phyloP scores from a whole-genome alignment of 371 early-diverging fungal genomes.

The Haplosporangium sp. region DNA sequence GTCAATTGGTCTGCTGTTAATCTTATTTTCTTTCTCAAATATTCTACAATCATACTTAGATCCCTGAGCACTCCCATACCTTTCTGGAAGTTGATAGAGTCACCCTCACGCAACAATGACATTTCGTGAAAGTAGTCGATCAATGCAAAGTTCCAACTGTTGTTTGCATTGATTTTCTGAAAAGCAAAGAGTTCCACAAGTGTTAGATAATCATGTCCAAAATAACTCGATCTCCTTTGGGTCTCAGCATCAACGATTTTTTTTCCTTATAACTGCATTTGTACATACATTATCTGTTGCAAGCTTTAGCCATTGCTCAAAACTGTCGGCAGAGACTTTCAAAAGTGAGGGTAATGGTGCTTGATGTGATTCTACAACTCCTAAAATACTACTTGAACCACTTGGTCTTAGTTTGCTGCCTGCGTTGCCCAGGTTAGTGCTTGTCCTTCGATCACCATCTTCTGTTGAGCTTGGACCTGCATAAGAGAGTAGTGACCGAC shows the following conservation, averaged over 20 bases:
- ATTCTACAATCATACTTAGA: background rate
- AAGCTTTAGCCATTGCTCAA: constrained; percentile 98
- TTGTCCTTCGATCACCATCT: constrained; percentile 22
- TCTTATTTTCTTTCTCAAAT: background rate
- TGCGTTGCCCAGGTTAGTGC: constrained; percentile 18
- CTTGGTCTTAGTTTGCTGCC: constrained; percentile 42
- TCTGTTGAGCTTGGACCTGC: constrained; percentile 16
- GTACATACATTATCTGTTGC: constrained; percentile 91
- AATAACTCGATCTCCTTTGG: background rate
- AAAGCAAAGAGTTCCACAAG: too few relatives aligned
- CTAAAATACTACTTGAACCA: constrained; percentile 44
- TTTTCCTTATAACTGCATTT: background rate
- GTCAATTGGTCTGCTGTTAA: background rate
- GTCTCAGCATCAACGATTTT: background rate
- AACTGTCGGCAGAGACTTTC: constrained; percentile 62
- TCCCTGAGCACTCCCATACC: constrained; percentile 9
- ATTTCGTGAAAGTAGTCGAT: constrained; percentile 99
- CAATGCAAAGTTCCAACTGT: constrained; percentile 98
- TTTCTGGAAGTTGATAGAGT: constrained; percentile 98
- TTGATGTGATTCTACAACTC: constrained; percentile 42
- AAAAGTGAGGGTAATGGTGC: constrained; percentile 36
- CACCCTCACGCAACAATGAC: constrained; percentile 93
- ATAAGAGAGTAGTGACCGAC: constrained; percentile 38
- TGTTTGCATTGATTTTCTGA: constrained; percentile 97
- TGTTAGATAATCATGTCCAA: too few relatives aligned